Evolutionary conservation across 1,284 basidiomycete species (phyloP).

Genomic region (Xerocomus minutiporus): DNA sequence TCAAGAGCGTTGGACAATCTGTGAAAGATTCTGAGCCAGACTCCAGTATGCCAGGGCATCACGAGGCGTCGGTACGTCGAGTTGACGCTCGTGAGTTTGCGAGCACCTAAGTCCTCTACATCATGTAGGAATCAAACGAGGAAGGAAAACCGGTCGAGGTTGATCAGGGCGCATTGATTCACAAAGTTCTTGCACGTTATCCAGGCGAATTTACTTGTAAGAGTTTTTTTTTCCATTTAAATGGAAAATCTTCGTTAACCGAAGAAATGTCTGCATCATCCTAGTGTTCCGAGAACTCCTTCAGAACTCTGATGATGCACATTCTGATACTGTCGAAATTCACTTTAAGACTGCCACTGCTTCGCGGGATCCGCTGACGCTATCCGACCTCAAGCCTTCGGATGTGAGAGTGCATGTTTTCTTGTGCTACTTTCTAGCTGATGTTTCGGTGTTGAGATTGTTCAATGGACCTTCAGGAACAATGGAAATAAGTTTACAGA

Average conservation of each 20-base stretch:
- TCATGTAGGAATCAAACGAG: neutral
- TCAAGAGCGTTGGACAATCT: neutral
- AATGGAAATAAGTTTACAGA: conserved; percentile 76
- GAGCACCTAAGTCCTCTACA: neutral
- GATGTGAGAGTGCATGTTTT: neutral
- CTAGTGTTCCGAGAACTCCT: conserved; percentile 85
- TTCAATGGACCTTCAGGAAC: conserved; percentile 79
- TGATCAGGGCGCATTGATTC: conserved; percentile 88
- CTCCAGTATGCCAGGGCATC: neutral
- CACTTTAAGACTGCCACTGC: conserved; percentile 49
- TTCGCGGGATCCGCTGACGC: neutral
- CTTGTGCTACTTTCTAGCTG: neutral
- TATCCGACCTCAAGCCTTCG: neutral
- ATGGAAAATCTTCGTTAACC: neutral
- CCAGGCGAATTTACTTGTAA: conserved; percentile 80
- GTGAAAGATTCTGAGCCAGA: neutral
- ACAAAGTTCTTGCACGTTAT: conserved; percentile 90
- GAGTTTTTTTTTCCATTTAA: neutral
- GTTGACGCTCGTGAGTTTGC: neutral
- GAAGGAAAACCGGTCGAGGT: conserved; percentile 38
- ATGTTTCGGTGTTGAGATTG: conserved; percentile 39
- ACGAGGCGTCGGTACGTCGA: neutral
- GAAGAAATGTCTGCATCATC: neutral
- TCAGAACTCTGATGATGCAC: conserved; percentile 92
- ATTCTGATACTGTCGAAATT: conserved; percentile 74